Conservation (phyloP, 2,329 filamentous ascomycete genomes). For the Aureobasidium sp. region DNA sequence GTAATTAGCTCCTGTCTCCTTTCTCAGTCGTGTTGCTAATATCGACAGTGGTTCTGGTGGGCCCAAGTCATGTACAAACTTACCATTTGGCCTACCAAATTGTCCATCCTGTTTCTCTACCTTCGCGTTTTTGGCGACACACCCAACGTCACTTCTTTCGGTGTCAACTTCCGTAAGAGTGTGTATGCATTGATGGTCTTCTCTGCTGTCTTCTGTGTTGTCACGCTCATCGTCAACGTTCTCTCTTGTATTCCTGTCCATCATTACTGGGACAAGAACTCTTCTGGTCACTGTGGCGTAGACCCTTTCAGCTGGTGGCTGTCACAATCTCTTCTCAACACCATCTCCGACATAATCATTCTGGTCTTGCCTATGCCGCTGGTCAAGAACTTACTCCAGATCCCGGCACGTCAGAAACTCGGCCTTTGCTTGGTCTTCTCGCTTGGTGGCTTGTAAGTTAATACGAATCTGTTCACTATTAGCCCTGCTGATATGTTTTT, state of each 20-base stretch:
- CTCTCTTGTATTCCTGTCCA: conserved; percentile 26
- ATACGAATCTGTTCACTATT: not conserved
- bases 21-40: not conserved
- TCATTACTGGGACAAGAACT: conserved; percentile 25
- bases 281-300: conserved; percentile 23
- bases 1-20: not conserved
- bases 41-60: conserved; percentile 7
- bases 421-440: conserved; percentile 21
- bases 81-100: conserved; percentile 10
- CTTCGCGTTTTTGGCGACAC: conserved; percentile 32
- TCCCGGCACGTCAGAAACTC: conserved; percentile 19
- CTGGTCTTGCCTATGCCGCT: conserved; percentile 21
- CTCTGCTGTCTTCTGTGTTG: conserved; percentile 21
- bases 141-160: conserved; percentile 38
- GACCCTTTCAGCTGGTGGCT: conserved; percentile 19
- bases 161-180: conserved; percentile 19
- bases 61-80: conserved; percentile 10
- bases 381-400: conserved; percentile 19
- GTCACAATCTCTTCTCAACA: conserved; percentile 17
- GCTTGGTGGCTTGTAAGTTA: conserved; percentile 21
- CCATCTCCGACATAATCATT: conserved; percentile 22
- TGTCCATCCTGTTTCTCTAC: conserved; percentile 12
- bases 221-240: conserved; percentile 24
- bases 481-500: not conserved
- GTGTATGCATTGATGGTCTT: conserved; percentile 21